A percentile compares a stretch with the other conserved stretches of the same genome.
Evolutionary conservation across 1,284 basidiomycete species (phyloP).

Genomic region (Cutaneotrichosporon sp.): DNA sequence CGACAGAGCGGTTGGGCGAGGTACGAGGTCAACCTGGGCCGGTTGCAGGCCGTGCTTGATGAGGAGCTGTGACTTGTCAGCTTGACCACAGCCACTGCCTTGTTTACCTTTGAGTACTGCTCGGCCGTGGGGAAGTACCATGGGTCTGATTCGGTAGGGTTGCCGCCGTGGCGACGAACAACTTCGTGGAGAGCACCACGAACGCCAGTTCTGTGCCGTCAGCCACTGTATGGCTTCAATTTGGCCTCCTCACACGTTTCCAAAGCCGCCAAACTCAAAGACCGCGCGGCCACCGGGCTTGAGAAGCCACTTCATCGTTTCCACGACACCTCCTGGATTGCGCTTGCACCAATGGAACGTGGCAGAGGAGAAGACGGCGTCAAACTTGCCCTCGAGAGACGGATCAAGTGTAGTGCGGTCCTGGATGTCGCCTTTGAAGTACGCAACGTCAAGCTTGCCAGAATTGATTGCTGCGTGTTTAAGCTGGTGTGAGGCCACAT

Average conservation of each 20-base stretch:
- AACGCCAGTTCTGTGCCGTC: slow-evolving; percentile 55
- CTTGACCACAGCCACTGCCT: background rate
- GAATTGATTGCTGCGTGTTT: slow-evolving; percentile 59
- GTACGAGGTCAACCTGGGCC: slow-evolving; percentile 61
- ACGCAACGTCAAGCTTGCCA: slow-evolving; percentile 55
- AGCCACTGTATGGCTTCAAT: background rate
- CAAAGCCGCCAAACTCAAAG: slow-evolving; percentile 72
- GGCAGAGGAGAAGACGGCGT: slow-evolving; percentile 72
- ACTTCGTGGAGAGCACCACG: slow-evolving; percentile 63
- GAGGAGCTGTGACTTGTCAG: slow-evolving; percentile 57
- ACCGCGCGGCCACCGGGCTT: slow-evolving; percentile 69
- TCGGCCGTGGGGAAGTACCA: slow-evolving; percentile 77
- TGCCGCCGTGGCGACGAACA: slow-evolving; percentile 59
- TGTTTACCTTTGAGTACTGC: slow-evolving; percentile 62
- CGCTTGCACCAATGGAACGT: slow-evolving; percentile 79
- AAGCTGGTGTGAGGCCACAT: slow-evolving; percentile 55
- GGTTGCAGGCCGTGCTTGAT: slow-evolving; percentile 61
- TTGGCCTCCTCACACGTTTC: slow-evolving; percentile 40
- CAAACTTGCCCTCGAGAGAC: slow-evolving; percentile 39
- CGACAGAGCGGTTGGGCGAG: slow-evolving; percentile 66
- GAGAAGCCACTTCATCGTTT: slow-evolving; percentile 61
- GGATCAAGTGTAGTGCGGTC: slow-evolving; percentile 23
- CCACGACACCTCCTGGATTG: slow-evolving; percentile 65
- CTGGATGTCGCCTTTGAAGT: slow-evolving; percentile 45
- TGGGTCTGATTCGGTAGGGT: slow-evolving; percentile 65